These are phyloP conservation scores for Alternaria tenuissima DNA, from an alignment of 2,329 filamentous ascomycete genomes.

Conservation along the genomic window DNA sequence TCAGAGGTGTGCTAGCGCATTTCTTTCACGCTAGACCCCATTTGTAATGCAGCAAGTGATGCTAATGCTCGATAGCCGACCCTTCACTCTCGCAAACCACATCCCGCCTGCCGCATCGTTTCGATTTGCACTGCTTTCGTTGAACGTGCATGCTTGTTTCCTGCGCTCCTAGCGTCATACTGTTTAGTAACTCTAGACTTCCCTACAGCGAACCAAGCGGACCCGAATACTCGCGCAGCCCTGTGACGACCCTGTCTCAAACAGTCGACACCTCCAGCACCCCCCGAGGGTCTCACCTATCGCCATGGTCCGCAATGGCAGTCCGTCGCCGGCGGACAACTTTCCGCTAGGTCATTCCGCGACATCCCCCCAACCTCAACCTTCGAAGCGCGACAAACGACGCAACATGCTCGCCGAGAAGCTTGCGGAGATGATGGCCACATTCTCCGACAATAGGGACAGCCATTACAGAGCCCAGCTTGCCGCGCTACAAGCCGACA, in stretches of 20 bases:
- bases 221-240: constrained; percentile 1
- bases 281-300: constrained; percentile 2
- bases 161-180: background rate
- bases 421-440: constrained; percentile 76
- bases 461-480: constrained; percentile 87
- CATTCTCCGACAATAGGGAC: constrained; percentile 83
- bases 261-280: constrained; percentile 1
- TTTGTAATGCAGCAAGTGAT: constrained; percentile 22
- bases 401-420: constrained; percentile 83
- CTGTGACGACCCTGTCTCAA: constrained; percentile 7
- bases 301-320: constrained; percentile 51
- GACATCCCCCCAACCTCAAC: constrained; percentile 57
- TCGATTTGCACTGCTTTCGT: constrained; percentile 2
- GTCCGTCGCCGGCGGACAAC: constrained; percentile 48
- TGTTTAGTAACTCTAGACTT: background rate
- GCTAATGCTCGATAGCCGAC: constrained; percentile 18
- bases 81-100: constrained; percentile 23
- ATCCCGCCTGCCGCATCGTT: constrained; percentile 11
- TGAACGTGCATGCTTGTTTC: background rate
- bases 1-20: background rate
- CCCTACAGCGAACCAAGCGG: background rate
- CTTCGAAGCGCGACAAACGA: constrained; percentile 90
- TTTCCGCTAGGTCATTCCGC: constrained; percentile 49
- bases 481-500: constrained; percentile 90
- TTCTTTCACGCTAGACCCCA: constrained; percentile 11